Evolutionary conservation across 2,329 filamentous ascomycete species (phyloP), one percentile per base, ranked within the genome.

Genomic region (Zasmidium cellare): DNA sequence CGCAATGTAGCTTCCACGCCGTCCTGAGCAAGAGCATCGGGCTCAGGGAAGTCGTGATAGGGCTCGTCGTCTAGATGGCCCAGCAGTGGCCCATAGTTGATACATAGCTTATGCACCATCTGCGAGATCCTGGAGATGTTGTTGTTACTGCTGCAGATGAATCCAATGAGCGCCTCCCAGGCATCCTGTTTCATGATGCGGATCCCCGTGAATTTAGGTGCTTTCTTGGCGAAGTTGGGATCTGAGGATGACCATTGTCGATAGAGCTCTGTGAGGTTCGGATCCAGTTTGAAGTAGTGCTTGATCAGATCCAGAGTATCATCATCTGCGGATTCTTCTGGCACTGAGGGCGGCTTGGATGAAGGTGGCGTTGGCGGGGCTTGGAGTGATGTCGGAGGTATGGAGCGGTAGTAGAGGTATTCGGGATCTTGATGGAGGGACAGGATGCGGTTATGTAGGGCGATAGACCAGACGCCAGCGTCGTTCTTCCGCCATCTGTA

Each of bases 131-230:
- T 86, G 1, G 87, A 84, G 60, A 99, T 99, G 72, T 99, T 97
- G 77, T 99, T 99, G 76, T 99, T 99, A 76, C 92, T 96, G 75
- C 92, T 97, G 81, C 94, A 99, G 63, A 99, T 99, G 75, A 99
- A 99, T 56, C 89, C 88, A 22, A 99, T 80, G 20, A 99, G 80
- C 0, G 94, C 87, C 75, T 99, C 94, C 94, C 96, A 99, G 1
- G 93, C 87, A 78, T 97, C 92, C 77, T 99, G 94, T 67, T 88
- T 90, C 46, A 99, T 78, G 64, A 99, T 97, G 20, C 94, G 87
- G 56, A 99, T 89, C 12, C 96, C 94, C 0, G 88, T 88, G 72
- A 99, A 99, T 56, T 88, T 87, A 0, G 90, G 88, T 0, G 94
- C 93, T 65, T 90, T 91, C 70, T 87, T 89, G 67, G 87, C 88